phyloP scores from a whole-genome alignment of 306 rosid species.

The Casuarina glauca region DNA sequence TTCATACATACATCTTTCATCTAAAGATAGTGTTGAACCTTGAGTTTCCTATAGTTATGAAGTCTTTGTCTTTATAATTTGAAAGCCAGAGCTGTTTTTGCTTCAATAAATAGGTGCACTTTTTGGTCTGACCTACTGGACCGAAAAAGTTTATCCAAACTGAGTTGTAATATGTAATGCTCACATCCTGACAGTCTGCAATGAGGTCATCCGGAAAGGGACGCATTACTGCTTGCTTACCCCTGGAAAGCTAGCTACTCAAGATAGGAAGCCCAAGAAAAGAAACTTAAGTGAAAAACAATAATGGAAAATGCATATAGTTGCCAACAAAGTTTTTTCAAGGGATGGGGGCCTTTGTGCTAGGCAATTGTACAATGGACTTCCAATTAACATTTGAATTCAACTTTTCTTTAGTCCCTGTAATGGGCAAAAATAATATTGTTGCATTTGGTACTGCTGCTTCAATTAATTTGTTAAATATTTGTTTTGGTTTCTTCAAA shows the following conservation, averaged over 20 bases:
- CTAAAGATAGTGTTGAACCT: not conserved
- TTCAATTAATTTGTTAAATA: constrained; percentile 16
- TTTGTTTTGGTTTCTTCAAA: constrained; percentile 25
- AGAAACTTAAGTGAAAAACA: not conserved
- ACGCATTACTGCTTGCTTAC: not conserved
- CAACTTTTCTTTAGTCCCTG: not conserved
- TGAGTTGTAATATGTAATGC: not conserved
- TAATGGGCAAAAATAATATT: not conserved
- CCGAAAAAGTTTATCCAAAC: not conserved
- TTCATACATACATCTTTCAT: not conserved
- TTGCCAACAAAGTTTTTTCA: not conserved
- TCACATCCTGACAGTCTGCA: not conserved
- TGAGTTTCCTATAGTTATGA: not conserved
- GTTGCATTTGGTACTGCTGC: not conserved
- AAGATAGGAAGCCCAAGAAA: not conserved
- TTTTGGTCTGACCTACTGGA: not conserved
- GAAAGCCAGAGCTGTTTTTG: not conserved
- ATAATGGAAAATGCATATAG: not conserved
- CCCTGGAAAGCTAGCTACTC: not conserved
- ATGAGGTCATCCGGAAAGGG: not conserved
- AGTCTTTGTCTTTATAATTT: not conserved
- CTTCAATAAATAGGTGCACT: not conserved
- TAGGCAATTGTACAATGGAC: not conserved
- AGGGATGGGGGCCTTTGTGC: not conserved
- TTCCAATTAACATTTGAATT: constrained; percentile 1